Percentiles rank a stretch among this genome's conserved stretches.
phyloP scores from a whole-genome alignment of 495 filamentous ascomycete genomes.

The Tirmania nivea region DNA sequence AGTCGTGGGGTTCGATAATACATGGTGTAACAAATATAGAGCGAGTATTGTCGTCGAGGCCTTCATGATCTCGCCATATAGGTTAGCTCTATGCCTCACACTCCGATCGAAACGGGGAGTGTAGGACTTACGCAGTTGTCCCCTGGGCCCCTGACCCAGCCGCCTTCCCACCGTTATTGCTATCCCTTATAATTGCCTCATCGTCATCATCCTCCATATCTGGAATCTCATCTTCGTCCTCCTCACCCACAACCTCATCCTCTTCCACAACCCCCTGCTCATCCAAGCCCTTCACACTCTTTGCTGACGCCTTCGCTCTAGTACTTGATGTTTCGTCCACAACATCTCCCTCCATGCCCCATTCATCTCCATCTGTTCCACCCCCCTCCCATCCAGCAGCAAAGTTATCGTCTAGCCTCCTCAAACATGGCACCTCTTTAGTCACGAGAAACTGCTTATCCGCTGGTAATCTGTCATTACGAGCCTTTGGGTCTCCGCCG shows the following conservation, averaged over 20 bases:
- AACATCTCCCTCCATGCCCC: constrained; percentile 42
- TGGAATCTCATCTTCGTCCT: constrained; percentile 70
- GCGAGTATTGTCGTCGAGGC: constrained; percentile 72
- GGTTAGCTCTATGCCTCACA: no score
- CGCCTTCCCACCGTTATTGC: constrained; percentile 28
- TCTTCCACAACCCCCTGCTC: constrained; percentile 57
- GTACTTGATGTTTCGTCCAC: neutral
- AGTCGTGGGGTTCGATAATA: constrained; percentile 93
- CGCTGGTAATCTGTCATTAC: constrained; percentile 58
- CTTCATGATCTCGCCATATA: constrained; percentile 23
- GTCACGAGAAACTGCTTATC: constrained; percentile 94
- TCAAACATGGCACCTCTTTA: constrained; percentile 76
- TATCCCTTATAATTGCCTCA: constrained; percentile 82
- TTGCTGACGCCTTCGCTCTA: neutral
- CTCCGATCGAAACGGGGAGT: neutral
- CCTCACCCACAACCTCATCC: constrained; percentile 47
- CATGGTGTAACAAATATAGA: constrained; percentile 93
- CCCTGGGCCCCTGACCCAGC: constrained; percentile 19
- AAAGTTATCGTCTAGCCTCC: constrained; percentile 80
- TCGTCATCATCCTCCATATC: constrained; percentile 98
- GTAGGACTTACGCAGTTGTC: constrained; percentile 38
- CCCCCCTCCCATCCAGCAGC: constrained; percentile 32
- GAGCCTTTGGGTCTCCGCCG: constrained; percentile 52
- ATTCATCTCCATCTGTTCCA: constrained; percentile 42
- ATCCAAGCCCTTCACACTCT: constrained; percentile 46